Base-by-base conservation (phyloP, 2,329 filamentous ascomycete genomes). In the Aspergillus spinulosporus region DNA sequence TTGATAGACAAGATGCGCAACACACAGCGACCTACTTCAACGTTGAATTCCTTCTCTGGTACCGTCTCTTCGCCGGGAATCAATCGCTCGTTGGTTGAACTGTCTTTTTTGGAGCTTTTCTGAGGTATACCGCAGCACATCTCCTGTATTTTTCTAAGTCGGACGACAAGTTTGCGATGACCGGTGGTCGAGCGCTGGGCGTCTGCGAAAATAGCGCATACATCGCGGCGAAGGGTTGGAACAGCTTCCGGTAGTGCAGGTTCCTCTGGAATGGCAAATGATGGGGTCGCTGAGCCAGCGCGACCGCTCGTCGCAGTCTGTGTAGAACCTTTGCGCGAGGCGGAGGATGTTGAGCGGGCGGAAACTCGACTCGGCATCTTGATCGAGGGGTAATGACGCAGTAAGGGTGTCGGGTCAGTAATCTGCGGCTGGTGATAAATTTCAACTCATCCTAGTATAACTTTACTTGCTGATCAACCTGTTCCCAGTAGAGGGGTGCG, bases 171-270 rank as follows among this genome's bases (percentile, higher is more conserved):
- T 71, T 97, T 97, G 58, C 93, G 82, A 72, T 99, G 94, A 1
- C 90, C 90, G 1, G 92, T 91, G 0, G 89, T 95, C 1, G 90
- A 95, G 65, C 88, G 87, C 73, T 99, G 94, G 34, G 93, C 92
- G 72, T 92, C 89, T 62, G 83, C 82, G 68, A 92, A 92, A 48
- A 91, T 82, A 53, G 82, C 76, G 69, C 87, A 88, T 51, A 96
- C 81, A 68, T 89, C 88, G 36, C 81, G 82, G 66, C 92, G 88
- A 63, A 97, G 77, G 12, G 82, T 83, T 56, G 84, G 64, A 11
- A 69, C 66, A 26, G 70, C 66, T 54, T 72, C 67, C 29, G 74
- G 74, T 26, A 71, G 58, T 12, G 72, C 56, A 11, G 73, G 71
- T 57, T 96, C 91, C 66, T 88, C 83, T 40, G 89, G 88, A n/a